Base-by-base conservation (phyloP, 1,284 basidiomycete species). In the Boletus smithii region DNA sequence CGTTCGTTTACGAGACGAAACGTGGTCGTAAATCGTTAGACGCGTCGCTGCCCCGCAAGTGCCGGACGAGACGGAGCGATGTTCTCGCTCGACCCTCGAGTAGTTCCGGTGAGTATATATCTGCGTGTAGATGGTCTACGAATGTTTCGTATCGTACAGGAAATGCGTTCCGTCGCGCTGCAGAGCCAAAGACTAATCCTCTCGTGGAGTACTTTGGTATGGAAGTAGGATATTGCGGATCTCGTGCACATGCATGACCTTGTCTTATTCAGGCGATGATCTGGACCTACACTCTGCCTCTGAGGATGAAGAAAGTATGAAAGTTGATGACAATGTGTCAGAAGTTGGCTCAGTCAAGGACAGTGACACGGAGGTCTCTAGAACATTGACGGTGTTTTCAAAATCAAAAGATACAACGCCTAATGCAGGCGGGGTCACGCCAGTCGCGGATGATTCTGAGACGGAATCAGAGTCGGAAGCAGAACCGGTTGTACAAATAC, bases 231-330 rank as follows among this genome's bases (percentile, higher is more conserved):
- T 41, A 8, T 29, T 14, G 17, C 3, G 3, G 10, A 33, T 36
- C 18, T 45, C 20, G 23, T 11, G 1, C 13, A 23, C 24, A 10
- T 43, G 20, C 13, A 20, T 49, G 31, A 57, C 23, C 18, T 38
- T 38, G 22, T 6, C 17, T 16, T 36, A 2, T 49, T 30, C 42
- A 73, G 70, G 54, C 16, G 58, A 65, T 31, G 62, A 72, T 20
- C 48, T 78, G 40, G 71, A 70, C 24, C 50, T 77, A 5, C 70
- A 73, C 31, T 78, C 75, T 11, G 75, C 66, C 22, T 77, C 77
- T 4, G 73, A 81, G 62, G 67, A 78, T 44, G 67, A 75, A 16
- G 50, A 45, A 49, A 49, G 59, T 36, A 48, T 68, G 56, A 54
- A 71, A 50, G 47, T 67, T 54, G 51, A 67, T 46, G 59, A 71